Evolutionary conservation across 176 grass and related monocot species (phyloP).

Genomic region (Zizania latifolia): DNA sequence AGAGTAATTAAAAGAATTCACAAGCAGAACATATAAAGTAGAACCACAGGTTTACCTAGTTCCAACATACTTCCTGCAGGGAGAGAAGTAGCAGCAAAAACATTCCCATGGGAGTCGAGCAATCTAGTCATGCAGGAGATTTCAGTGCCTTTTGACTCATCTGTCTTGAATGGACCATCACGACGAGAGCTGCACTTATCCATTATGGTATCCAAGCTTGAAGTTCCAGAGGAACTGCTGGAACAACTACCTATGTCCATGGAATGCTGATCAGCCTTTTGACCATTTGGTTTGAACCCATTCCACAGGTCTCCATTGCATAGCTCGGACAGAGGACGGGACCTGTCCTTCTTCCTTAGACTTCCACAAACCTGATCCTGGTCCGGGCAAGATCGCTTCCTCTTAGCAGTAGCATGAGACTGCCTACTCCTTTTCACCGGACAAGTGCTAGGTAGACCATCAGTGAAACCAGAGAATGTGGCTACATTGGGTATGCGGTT

Average conservation of each 20-base stretch:
- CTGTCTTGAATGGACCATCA: constrained; percentile 1
- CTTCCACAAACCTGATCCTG: constrained; percentile 40
- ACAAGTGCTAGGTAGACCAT: constrained; percentile 1
- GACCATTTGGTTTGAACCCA: neutral
- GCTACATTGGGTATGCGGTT: neutral
- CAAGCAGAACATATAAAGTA: neutral
- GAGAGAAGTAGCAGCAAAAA: constrained; percentile 32
- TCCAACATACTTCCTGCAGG: constrained; percentile 27
- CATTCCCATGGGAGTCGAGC: constrained; percentile 25
- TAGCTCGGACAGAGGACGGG: constrained; percentile 55
- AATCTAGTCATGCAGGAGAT: constrained; percentile 25
- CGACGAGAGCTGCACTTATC: constrained; percentile 20
- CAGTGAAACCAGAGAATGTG: neutral
- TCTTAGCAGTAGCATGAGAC: constrained; percentile 39
- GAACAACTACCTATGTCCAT: neutral
- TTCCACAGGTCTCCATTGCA: constrained; percentile 41
- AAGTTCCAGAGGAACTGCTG: constrained; percentile 50
- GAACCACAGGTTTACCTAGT: constrained; percentile 40
- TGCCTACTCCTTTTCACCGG: constrained; percentile 29
- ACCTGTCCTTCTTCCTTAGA: constrained; percentile 59
- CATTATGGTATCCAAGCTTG: constrained; percentile 27
- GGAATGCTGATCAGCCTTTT: neutral
- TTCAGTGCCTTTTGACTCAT: constrained; percentile 25
- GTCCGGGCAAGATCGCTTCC: constrained; percentile 22
- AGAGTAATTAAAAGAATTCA: neutral